Base-by-base conservation (phyloP, 2,329 filamentous ascomycete genomes). In the Gremmenia infestans region DNA sequence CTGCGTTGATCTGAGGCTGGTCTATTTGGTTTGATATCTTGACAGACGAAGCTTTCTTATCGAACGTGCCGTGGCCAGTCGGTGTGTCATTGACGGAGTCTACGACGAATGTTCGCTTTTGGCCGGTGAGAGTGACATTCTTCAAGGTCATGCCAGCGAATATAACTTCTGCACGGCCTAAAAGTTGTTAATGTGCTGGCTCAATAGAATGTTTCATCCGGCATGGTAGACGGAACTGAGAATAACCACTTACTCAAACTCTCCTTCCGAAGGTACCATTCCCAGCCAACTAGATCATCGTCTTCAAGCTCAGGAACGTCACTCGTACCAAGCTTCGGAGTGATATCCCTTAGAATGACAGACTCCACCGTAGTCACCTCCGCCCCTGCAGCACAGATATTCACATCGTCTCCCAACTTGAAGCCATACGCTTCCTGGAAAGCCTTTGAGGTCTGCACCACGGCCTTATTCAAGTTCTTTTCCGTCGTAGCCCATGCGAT, bases 351-450 rank as follows among this genome's bases (percentile, higher is more conserved):
- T 15, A 92, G 70, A 6, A 81, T 72, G 3, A 93, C 76, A 28
- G 78, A 75, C 4, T 79, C 75, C 5, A 85, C 82, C 22, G 81
- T 78, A 0, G 78, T 74, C 11, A 87, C 71, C 2, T 73, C 63
- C 2, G 72, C 73, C 7, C 77, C 77, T 9, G 80, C 77, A 2
- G 80, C 77, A 2, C 78, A 75, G 23, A 92, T 79, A 7, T 79
- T 77, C 48, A 95, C 76, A 50, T 83, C 80, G 49, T 91, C 88
- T 15, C 84, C 85, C 4, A 94, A 76, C 58, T 87, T 86, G 63
- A 96, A 81, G 1, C 82, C 83, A 62, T 88, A 88, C 6, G 83
- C 80, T 37, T 88, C 86, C 60, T 89, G 86, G 53, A 95, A 82
- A 5, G 83, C 78, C 60, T 89, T 86, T 22, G 89, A 86, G 75